phyloP scores from a whole-genome alignment of 2,329 filamentous ascomycete species.

The Colletotrichum tanaceti region DNA sequence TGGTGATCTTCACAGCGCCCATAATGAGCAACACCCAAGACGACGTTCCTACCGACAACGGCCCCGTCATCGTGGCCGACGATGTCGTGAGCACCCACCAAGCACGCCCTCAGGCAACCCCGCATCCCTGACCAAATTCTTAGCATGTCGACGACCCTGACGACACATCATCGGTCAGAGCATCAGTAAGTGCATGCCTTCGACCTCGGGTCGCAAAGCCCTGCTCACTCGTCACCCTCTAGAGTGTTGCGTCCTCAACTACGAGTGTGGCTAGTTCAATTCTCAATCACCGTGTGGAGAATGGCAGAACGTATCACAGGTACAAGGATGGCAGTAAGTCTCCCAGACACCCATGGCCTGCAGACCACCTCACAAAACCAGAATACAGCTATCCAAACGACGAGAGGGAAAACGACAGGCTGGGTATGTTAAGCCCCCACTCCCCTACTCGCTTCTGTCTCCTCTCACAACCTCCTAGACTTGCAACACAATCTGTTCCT shows the following conservation, averaged over 20 bases:
- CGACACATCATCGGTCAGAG: conserved; percentile 1
- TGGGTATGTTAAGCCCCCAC: conserved; percentile 8
- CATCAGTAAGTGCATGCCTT: not conserved
- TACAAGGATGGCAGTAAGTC: conserved; percentile 39
- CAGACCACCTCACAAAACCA: not conserved
- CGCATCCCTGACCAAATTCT: not conserved
- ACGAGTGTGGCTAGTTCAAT: conserved; percentile 41
- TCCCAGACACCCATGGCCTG: not conserved
- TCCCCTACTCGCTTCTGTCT: not conserved
- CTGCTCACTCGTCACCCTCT: not conserved
- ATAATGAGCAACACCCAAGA: not conserved
- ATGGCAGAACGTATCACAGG: conserved; percentile 53
- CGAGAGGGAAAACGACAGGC: conserved; percentile 29
- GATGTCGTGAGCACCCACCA: not conserved
- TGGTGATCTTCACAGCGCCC: not conserved
- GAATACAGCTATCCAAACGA: conserved; percentile 39
- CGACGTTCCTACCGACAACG: not conserved
- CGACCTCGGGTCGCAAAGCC: too few relatives aligned
- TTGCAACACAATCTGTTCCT: conserved; percentile 51
- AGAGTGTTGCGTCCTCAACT: conserved; percentile 21
- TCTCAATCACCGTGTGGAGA: conserved; percentile 50
- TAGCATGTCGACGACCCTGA: not conserved
- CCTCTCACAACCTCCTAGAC: conserved; percentile 42
- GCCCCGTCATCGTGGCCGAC: conserved; percentile 5
- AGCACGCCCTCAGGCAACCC: too few relatives aligned